Percentiles rank a stretch among this genome's conserved stretches.
Evolutionary conservation across 148 eudicot species (phyloP).

Genomic region (Nepenthes mirabilis): DNA sequence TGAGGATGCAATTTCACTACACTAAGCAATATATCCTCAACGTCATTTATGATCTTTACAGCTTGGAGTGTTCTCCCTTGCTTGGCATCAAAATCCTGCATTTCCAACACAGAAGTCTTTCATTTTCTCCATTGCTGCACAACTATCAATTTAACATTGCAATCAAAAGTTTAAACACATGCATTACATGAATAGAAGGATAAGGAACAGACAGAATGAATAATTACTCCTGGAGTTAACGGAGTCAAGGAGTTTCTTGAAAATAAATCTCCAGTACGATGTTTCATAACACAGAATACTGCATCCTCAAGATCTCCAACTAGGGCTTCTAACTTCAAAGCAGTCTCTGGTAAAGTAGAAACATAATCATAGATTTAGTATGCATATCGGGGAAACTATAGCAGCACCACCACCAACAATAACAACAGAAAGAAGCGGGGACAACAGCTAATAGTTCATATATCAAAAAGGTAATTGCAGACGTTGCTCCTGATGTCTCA

Average conservation of each 20-base stretch:
- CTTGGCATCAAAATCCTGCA: slow-evolving; percentile 22
- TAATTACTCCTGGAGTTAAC: slow-evolving; percentile 19
- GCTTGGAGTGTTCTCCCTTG: slow-evolving; percentile 21
- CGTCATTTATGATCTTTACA: slow-evolving; percentile 18
- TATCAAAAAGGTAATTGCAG: too few relatives aligned
- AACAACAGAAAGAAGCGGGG: background rate
- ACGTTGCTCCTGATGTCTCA: too few relatives aligned
- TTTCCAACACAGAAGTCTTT: background rate
- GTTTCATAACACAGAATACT: slow-evolving; percentile 19
- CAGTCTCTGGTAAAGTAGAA: slow-evolving; percentile 19
- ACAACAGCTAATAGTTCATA: too few relatives aligned
- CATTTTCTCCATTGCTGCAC: background rate
- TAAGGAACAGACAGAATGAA: slow-evolving; percentile 4
- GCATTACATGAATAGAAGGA: slow-evolving; percentile 10
- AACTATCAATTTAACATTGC: background rate
- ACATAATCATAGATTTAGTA: background rate
- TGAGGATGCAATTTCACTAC: slow-evolving; percentile 18
- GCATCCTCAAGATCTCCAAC: slow-evolving; percentile 51
- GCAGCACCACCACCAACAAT: background rate
- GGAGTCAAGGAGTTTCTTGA: slow-evolving; percentile 11
- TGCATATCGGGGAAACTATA: background rate
- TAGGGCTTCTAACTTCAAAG: slow-evolving; percentile 33
- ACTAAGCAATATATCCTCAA: slow-evolving; percentile 26
- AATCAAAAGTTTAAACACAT: background rate
- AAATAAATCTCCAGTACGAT: slow-evolving; percentile 12